phyloP scores from a whole-genome alignment of 2,329 filamentous ascomycete genomes.

The Claviceps monticola region DNA sequence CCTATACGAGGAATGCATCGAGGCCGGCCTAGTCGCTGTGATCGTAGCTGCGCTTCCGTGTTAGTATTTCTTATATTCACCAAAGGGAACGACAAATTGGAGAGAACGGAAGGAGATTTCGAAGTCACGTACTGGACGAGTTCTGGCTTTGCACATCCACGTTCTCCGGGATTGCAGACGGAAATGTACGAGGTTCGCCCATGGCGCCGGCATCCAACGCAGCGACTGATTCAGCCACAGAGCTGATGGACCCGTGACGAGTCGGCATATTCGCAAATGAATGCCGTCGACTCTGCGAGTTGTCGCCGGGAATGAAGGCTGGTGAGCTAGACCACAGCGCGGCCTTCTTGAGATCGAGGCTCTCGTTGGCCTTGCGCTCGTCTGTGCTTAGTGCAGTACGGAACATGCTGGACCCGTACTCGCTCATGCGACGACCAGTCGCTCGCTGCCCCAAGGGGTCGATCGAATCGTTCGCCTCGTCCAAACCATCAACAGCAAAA shows the following conservation, averaged over 20 bases:
- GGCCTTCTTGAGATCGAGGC: constrained; percentile 43
- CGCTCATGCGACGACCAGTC: constrained; percentile 41
- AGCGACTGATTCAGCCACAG: constrained; percentile 37
- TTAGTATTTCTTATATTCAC: neutral
- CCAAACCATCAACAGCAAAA: constrained; percentile 58
- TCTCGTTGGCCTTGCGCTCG: constrained; percentile 49
- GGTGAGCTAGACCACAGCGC: constrained; percentile 59
- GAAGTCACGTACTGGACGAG: constrained; percentile 23
- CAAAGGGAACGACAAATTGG: neutral
- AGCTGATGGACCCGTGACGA: constrained; percentile 49
- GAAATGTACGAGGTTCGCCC: constrained; percentile 30
- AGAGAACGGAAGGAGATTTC: neutral
- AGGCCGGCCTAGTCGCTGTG: constrained; percentile 10
- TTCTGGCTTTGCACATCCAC: constrained; percentile 22
- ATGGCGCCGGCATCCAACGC: constrained; percentile 31
- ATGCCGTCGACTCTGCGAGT: constrained; percentile 63
- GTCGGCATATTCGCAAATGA: constrained; percentile 62
- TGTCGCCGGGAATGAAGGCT: constrained; percentile 50
- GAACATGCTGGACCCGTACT: constrained; percentile 33
- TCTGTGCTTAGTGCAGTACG: constrained; percentile 39
- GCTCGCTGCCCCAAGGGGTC: constrained; percentile 33
- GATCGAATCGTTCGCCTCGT: constrained; percentile 42
- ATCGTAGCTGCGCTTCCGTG: constrained; percentile 11
- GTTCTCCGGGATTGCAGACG: constrained; percentile 25
- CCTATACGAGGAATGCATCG: constrained; percentile 16